Percentiles rank a stretch among this genome's conserved stretches.
Conservation (phyloP, 495 filamentous ascomycete genomes). For the Podospora didyma region DNA sequence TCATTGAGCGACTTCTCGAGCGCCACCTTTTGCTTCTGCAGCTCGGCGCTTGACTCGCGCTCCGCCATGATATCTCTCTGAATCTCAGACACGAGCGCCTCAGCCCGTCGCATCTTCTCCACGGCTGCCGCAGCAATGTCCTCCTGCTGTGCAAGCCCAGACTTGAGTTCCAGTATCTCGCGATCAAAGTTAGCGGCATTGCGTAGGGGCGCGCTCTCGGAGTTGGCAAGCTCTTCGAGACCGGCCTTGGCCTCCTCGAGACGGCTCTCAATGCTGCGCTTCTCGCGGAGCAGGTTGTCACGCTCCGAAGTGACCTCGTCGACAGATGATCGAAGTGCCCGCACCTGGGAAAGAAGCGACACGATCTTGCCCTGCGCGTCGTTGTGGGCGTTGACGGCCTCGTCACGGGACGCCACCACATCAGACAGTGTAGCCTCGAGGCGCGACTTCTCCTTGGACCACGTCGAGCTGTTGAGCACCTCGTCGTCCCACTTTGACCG, state of each 20-base stretch:
- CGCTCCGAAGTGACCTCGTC: constrained; percentile 85
- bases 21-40: constrained; percentile 88
- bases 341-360: constrained; percentile 84
- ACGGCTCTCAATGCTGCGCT: constrained; percentile 82
- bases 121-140: constrained; percentile 90
- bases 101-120: constrained; percentile 96
- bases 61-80: constrained; percentile 94
- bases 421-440: constrained; percentile 89
- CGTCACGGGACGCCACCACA: constrained; percentile 82
- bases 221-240: constrained; percentile 84
- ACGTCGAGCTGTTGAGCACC: constrained; percentile 93
- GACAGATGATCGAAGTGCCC: constrained; percentile 73
- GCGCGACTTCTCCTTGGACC: constrained; percentile 95
- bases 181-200: constrained; percentile 88
- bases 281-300: constrained; percentile 82
- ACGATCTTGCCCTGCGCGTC: constrained; percentile 93
- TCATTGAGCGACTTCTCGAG: constrained; percentile 92
- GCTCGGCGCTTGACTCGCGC: constrained; percentile 72
- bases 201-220: constrained; percentile 84
- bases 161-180: constrained; percentile 87
- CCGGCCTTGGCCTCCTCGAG: constrained; percentile 82
- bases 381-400: constrained; percentile 88
- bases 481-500: constrained; percentile 98
- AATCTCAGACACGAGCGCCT: constrained; percentile 80
- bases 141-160: constrained; percentile 84